Evolutionary conservation across 2,329 filamentous ascomycete species (phyloP).

Genomic region (Colletotrichum musae): DNA sequence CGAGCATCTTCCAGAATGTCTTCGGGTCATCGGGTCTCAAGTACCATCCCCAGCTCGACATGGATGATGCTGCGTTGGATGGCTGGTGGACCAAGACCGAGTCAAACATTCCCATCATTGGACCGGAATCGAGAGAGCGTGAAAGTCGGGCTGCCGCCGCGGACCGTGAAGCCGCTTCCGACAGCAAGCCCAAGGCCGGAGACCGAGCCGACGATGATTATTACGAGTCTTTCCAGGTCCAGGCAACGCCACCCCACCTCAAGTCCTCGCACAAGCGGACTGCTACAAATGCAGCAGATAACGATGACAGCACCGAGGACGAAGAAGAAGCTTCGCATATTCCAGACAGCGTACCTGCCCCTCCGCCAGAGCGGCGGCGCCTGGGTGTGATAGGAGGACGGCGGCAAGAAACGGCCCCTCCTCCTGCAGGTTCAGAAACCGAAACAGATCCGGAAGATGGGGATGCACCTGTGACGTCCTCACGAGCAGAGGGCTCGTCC

Average conservation of each 20-base stretch:
- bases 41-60: slow-evolving; percentile 47
- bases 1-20: slow-evolving; percentile 56
- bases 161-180: neutral
- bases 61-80: slow-evolving; percentile 56
- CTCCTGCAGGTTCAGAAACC: slow-evolving; percentile 56
- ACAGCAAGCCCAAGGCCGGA: neutral
- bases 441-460: slow-evolving; percentile 58
- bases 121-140: slow-evolving; percentile 9
- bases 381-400: slow-evolving; percentile 56
- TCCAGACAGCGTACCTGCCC: slow-evolving; percentile 43
- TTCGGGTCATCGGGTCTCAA: slow-evolving; percentile 56
- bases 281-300: slow-evolving; percentile 39
- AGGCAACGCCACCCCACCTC: slow-evolving; percentile 61
- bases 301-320: slow-evolving; percentile 52
- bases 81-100: slow-evolving; percentile 61
- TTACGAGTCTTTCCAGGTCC: slow-evolving; percentile 68
- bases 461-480: slow-evolving; percentile 36
- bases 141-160: neutral
- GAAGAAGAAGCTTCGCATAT: slow-evolving; percentile 45
- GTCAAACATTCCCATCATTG: slow-evolving; percentile 23
- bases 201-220: slow-evolving; percentile 48
- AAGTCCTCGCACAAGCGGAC: slow-evolving; percentile 46
- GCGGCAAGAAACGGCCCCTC: slow-evolving; percentile 46
- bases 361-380: slow-evolving; percentile 44
- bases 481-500: slow-evolving; percentile 8